These are phyloP conservation scores for Suillus plorans DNA, from an alignment of 768 basidiomycete genomes.

Conservation along the genomic window DNA sequence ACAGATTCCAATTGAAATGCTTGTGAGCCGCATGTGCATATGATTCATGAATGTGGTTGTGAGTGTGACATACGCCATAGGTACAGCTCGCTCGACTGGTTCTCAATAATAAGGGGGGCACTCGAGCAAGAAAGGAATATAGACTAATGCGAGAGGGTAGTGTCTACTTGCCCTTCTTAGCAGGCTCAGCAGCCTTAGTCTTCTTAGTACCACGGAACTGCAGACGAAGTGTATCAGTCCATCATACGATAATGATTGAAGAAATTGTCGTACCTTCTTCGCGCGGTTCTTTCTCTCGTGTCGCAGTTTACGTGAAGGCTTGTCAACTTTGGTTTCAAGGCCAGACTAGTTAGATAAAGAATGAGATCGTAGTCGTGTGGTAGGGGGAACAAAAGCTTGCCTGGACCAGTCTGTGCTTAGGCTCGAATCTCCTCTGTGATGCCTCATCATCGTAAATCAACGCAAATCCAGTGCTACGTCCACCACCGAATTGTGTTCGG, in stretches of 20 bases:
- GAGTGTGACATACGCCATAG: conserved; percentile 40
- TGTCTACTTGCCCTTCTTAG: conserved; percentile 89
- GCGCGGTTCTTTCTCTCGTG: conserved; percentile 99
- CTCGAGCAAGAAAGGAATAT: conserved; percentile 15
- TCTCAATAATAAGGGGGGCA: conserved; percentile 31
- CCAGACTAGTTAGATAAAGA: conserved; percentile 50
- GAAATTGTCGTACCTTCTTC: conserved; percentile 77
- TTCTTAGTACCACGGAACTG: conserved; percentile 96
- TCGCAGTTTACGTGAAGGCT: conserved; percentile 93
- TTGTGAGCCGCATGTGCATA: conserved; percentile 25
- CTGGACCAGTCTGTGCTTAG: conserved; percentile 90
- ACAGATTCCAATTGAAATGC: conserved; percentile 22
- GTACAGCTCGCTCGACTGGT: conserved; percentile 39
- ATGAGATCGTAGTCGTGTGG: conserved; percentile 6
- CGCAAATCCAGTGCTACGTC: conserved; percentile 94
- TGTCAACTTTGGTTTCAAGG: conserved; percentile 74
- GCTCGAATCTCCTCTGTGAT: conserved; percentile 96
- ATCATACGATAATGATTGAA: not conserved
- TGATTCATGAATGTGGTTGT: conserved; percentile 22
- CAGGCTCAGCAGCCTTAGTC: conserved; percentile 85
- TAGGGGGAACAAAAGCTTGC: conserved; percentile 49
- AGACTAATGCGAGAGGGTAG: conserved; percentile 19
- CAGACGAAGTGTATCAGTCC: conserved; percentile 16
- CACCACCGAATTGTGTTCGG: conserved; percentile 96
- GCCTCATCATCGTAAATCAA: conserved; percentile 97